Evolutionary conservation across 163 green algal species (phyloP).

Genomic region (Chlorella variabilis): DNA sequence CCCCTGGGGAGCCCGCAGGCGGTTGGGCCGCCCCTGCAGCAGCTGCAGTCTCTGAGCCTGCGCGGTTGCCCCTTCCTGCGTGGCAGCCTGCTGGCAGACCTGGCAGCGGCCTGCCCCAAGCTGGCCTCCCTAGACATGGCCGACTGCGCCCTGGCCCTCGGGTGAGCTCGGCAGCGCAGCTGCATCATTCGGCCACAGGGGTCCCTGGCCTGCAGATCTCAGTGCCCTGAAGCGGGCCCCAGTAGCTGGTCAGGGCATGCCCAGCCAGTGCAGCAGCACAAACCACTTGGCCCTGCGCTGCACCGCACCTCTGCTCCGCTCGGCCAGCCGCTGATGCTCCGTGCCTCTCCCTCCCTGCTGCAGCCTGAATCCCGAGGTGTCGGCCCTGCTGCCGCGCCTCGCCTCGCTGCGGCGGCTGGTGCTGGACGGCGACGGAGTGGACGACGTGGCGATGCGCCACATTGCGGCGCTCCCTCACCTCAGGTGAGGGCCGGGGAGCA

Average conservation of each 20-base stretch:
- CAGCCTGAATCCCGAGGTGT: conserved; percentile 10
- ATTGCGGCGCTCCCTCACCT: conserved; percentile 19
- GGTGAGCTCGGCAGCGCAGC: background rate
- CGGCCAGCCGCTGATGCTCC: background rate
- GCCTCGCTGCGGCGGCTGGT: background rate
- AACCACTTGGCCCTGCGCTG: background rate
- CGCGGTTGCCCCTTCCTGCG: conserved; percentile 25
- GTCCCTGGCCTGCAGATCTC: too few species aligned
- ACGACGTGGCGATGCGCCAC: conserved; percentile 12
- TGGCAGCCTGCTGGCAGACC: conserved; percentile 7
- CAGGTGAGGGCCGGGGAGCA: too few species aligned
- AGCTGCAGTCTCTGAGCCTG: conserved; percentile 28
- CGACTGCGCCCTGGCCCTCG: conserved; percentile 8
- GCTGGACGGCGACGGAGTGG: conserved; percentile 7
- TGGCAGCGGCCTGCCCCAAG: background rate
- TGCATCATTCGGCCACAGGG: background rate
- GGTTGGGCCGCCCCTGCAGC: background rate
- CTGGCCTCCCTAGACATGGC: conserved; percentile 13
- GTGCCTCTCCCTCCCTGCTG: background rate
- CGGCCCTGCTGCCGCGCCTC: conserved; percentile 1
- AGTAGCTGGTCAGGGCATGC: too few species aligned
- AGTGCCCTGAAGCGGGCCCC: too few species aligned
- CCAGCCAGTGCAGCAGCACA: too few species aligned
- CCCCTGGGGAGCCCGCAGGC: background rate
- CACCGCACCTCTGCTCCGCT: background rate